Conservation (phyloP, 805 yeast genomes). For the Kazachstania psychrophila region DNA sequence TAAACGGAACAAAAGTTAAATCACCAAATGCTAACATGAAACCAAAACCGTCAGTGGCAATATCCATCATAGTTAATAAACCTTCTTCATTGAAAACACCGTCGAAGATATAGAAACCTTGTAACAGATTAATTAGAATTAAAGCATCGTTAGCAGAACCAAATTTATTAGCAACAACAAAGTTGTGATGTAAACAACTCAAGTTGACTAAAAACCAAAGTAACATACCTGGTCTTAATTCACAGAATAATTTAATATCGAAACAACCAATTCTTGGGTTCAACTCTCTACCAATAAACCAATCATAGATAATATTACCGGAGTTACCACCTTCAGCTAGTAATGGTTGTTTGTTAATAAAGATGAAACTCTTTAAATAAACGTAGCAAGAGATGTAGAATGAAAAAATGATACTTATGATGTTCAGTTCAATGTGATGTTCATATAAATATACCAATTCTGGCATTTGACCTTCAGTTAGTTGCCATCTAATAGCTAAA, state of each 20-base stretch:
- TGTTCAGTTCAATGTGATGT: slow-evolving; percentile 55
- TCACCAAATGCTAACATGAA: slow-evolving; percentile 95
- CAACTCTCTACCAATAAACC: slow-evolving; percentile 95
- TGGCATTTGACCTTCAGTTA: slow-evolving; percentile 52
- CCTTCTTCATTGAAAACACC: slow-evolving; percentile 91
- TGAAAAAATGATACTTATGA: slow-evolving; percentile 56
- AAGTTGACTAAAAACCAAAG: slow-evolving; percentile 75
- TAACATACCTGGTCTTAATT: slow-evolving; percentile 87
- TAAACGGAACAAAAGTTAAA: slow-evolving; percentile 83
- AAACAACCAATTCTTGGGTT: slow-evolving; percentile 75
- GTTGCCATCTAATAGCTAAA: slow-evolving; percentile 44
- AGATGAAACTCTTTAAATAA: slow-evolving; percentile 58
- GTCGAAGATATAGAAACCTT: slow-evolving; percentile 77
- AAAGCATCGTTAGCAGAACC: slow-evolving; percentile 66
- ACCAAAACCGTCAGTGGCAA: slow-evolving; percentile 94
- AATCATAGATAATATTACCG: slow-evolving; percentile 65
- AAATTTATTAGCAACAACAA: slow-evolving; percentile 30
- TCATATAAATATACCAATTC: slow-evolving; percentile 71
- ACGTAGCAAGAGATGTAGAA: slow-evolving; percentile 53
- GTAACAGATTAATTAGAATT: slow-evolving; percentile 56
- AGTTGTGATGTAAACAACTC: slow-evolving; percentile 76
- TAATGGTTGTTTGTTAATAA: slow-evolving; percentile 47
- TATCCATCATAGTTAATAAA: slow-evolving; percentile 86
- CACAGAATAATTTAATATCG: slow-evolving; percentile 88
- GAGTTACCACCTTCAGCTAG: slow-evolving; percentile 84